Evolutionary conservation across 1,139 yeast genomes (phyloP).

Genomic region (Pichia sp.): DNA sequence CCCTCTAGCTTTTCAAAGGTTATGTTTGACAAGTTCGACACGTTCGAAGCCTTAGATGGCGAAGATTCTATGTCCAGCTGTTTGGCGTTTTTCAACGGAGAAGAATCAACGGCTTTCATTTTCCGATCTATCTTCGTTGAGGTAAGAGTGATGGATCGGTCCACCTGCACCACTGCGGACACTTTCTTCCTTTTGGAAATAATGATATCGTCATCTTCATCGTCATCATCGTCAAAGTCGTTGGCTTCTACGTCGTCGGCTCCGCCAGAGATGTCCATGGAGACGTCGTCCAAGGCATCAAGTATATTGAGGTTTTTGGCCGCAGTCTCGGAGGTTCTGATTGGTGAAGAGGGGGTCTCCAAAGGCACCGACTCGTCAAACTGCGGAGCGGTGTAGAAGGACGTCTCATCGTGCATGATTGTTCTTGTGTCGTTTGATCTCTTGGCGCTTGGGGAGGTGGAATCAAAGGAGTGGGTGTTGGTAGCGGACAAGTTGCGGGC

Average conservation of each 20-base stretch:
- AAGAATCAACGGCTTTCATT: conserved; percentile 22
- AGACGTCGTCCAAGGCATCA: conserved; percentile 16
- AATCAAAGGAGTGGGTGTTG: conserved; percentile 18
- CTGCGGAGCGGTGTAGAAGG: conserved; percentile 24
- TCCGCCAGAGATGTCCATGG: conserved; percentile 13
- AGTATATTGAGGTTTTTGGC: conserved; percentile 13
- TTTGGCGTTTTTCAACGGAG: conserved; percentile 24
- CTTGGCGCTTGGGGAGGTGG: conserved; percentile 9
- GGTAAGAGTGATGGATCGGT: conserved; percentile 29
- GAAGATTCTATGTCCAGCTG: conserved; percentile 22
- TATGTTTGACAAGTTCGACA: conserved; percentile 24
- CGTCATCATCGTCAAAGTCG: conserved; percentile 24
- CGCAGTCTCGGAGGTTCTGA: conserved; percentile 8
- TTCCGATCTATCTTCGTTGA: conserved; percentile 22
- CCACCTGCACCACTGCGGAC: conserved; percentile 32
- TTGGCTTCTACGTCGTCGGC: conserved; percentile 15
- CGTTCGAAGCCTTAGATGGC: conserved; percentile 24
- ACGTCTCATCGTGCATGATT: conserved; percentile 19
- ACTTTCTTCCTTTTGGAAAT: conserved; percentile 45
- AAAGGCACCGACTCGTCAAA: conserved; percentile 14
- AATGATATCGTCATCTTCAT: conserved; percentile 38
- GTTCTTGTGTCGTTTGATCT: background rate
- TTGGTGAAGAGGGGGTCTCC: conserved; percentile 32
- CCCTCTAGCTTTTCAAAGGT: conserved; percentile 43
- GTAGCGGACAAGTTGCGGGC: conserved; percentile 19